phyloP scores from a whole-genome alignment of 2,329 filamentous ascomycete genomes.

The Mycogone perniciosa region DNA sequence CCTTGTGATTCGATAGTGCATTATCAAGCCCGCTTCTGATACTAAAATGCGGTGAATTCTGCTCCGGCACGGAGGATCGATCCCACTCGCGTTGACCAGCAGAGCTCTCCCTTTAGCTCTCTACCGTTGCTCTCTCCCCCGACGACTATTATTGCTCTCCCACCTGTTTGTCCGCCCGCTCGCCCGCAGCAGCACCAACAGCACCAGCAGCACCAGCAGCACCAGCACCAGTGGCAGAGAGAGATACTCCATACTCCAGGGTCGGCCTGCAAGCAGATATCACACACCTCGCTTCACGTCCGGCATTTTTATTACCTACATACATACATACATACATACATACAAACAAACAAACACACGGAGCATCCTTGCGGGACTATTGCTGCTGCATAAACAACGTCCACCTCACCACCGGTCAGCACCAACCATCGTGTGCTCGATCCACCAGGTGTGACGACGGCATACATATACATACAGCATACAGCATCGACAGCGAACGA shows the following conservation, averaged over 20 bases:
- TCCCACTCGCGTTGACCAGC: neutral
- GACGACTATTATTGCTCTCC: slow-evolving; percentile 2
- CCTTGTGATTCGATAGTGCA: slow-evolving; percentile 11
- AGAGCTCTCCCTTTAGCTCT: neutral
- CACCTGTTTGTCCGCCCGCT: slow-evolving; percentile 10
- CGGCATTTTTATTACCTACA: too few relatives aligned
- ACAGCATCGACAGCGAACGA: neutral
- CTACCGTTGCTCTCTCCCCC: neutral
- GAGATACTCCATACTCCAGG: neutral
- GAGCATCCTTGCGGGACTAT: too few relatives aligned
- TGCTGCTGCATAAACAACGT: too few relatives aligned
- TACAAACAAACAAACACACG: too few relatives aligned
- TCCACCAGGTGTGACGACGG: too few relatives aligned
- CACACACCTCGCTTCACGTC: too few relatives aligned
- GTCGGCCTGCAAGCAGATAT: too few relatives aligned
- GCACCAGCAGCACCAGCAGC: neutral
- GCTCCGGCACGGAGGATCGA: neutral
- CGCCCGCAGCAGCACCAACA: slow-evolving; percentile 7
- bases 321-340: too few relatives aligned
- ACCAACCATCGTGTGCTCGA: too few relatives aligned
- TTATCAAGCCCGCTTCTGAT: slow-evolving; percentile 5
- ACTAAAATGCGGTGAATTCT: slow-evolving; percentile 14
- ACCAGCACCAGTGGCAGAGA: neutral
- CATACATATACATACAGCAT: slow-evolving; percentile 2
- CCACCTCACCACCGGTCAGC: too few relatives aligned